Conservation (phyloP, 1,139 yeast species). For the Kodamaea arcana region DNA sequence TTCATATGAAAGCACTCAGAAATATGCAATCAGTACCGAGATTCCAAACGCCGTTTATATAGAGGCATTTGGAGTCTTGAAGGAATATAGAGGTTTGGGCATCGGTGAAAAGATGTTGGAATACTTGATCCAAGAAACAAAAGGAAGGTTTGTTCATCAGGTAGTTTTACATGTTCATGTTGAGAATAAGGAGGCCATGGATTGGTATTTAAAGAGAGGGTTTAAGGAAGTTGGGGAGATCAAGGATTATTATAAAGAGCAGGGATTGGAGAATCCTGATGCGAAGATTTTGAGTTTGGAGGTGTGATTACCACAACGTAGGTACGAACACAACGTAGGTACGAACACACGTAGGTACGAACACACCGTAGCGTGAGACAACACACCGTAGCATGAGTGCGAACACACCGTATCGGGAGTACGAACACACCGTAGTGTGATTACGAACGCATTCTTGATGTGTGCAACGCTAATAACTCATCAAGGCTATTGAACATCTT, state of each 20-base stretch:
- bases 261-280: constrained; percentile 43
- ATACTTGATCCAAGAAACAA: constrained; percentile 52
- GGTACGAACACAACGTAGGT: no score
- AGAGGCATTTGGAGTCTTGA: constrained; percentile 63
- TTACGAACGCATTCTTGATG: no score
- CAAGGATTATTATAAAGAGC: constrained; percentile 49
- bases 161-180: constrained; percentile 59
- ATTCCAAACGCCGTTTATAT: constrained; percentile 55
- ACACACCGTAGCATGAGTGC: no score
- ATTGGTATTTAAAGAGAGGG: constrained; percentile 57
- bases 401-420: no score
- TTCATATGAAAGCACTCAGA: constrained; percentile 22
- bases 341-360: no score
- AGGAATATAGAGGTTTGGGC: constrained; percentile 56
- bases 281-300: constrained; percentile 31
- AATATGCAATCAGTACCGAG: constrained; percentile 22
- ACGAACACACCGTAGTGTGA: no score
- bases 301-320: no score
- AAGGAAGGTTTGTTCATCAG: constrained; percentile 49
- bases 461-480: no score
- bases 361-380: no score
- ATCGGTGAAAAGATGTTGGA: constrained; percentile 59
- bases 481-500: no score
- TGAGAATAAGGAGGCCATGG: constrained; percentile 39
- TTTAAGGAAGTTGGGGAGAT: constrained; percentile 40